Evolutionary conservation across 2,329 filamentous ascomycete species (phyloP).

Genomic region (Clonostachys rosea): DNA sequence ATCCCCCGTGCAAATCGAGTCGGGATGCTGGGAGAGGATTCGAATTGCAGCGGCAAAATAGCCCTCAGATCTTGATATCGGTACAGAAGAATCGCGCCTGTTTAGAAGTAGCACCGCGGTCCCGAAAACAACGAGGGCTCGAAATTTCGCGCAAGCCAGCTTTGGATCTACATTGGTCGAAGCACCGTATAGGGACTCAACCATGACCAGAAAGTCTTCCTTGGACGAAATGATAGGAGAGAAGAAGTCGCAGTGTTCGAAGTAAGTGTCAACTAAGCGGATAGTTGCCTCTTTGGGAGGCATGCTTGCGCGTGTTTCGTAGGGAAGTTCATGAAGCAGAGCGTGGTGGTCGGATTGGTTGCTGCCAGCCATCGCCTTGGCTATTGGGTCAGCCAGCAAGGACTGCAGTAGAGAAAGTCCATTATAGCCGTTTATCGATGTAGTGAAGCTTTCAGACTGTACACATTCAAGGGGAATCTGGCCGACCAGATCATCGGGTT

Average conservation of each 20-base stretch:
- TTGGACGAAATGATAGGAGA: constrained; percentile 12
- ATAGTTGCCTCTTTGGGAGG: constrained; percentile 3
- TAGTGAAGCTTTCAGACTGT: not conserved
- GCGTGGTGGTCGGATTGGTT: not conserved
- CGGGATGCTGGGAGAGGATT: constrained; percentile 3
- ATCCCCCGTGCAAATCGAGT: constrained; percentile 5
- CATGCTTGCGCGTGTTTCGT: constrained; percentile 3
- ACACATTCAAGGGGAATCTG: not conserved
- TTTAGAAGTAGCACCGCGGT: constrained; percentile 6
- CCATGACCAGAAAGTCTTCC: constrained; percentile 4
- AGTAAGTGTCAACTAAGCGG: constrained; percentile 12
- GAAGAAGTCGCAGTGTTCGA: constrained; percentile 19
- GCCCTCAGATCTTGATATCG: constrained; percentile 2
- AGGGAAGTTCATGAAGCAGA: constrained; percentile 5
- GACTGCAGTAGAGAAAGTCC: constrained; percentile 4
- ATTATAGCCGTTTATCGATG: not conserved
- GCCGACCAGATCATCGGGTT: not conserved
- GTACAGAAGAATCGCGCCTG: constrained; percentile 6
- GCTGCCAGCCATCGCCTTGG: not conserved
- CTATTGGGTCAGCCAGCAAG: constrained; percentile 4
- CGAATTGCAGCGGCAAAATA: constrained; percentile 5
- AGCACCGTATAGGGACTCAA: constrained; percentile 3
- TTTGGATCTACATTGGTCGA: not conserved
- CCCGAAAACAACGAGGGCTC: constrained; percentile 4
- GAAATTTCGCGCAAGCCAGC: not conserved